These are phyloP conservation scores for Candida maris DNA, from an alignment of 805 yeast species.

Conservation along the genomic window DNA sequence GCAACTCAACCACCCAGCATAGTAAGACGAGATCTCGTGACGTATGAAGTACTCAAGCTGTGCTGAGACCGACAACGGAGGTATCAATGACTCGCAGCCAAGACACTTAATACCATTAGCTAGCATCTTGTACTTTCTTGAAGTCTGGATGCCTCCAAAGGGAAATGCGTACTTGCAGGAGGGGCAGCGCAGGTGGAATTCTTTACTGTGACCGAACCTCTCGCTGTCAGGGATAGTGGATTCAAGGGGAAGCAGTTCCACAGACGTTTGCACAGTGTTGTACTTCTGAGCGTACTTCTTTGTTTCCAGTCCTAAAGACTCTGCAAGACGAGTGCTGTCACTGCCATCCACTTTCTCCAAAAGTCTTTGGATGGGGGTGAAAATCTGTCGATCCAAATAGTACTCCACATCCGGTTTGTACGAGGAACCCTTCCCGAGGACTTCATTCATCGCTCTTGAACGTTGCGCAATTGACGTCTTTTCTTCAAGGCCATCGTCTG, in stretches of 20 bases:
- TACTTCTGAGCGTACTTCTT: constrained; percentile 51
- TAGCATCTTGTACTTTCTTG: constrained; percentile 56
- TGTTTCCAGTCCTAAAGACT: constrained; percentile 73
- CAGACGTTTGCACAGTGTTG: constrained; percentile 35
- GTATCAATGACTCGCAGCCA: constrained; percentile 51
- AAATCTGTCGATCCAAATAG: constrained; percentile 83
- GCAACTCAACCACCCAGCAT: constrained; percentile 83
- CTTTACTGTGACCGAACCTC: constrained; percentile 65
- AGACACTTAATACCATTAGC: constrained; percentile 70
- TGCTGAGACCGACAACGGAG: constrained; percentile 53
- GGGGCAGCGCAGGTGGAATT: constrained; percentile 54
- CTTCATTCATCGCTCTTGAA: constrained; percentile 78
- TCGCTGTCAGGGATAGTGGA: constrained; percentile 78
- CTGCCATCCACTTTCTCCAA: constrained; percentile 83
- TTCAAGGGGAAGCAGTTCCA: constrained; percentile 68
- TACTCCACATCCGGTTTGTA: constrained; percentile 70
- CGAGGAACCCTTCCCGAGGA: constrained; percentile 46
- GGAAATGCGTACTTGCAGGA: constrained; percentile 55
- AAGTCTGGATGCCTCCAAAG: constrained; percentile 72
- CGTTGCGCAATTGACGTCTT: constrained; percentile 62
- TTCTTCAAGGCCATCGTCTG: constrained; percentile 38
- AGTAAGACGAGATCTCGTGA: constrained; percentile 66
- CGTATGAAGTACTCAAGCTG: constrained; percentile 78
- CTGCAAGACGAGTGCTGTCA: constrained; percentile 75
- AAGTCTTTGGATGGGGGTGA: constrained; percentile 86